Percentiles rank a stretch among this genome's conserved stretches.
Evolutionary conservation across 1,139 yeast species (phyloP).

Genomic region (Diutina mesorugosa): DNA sequence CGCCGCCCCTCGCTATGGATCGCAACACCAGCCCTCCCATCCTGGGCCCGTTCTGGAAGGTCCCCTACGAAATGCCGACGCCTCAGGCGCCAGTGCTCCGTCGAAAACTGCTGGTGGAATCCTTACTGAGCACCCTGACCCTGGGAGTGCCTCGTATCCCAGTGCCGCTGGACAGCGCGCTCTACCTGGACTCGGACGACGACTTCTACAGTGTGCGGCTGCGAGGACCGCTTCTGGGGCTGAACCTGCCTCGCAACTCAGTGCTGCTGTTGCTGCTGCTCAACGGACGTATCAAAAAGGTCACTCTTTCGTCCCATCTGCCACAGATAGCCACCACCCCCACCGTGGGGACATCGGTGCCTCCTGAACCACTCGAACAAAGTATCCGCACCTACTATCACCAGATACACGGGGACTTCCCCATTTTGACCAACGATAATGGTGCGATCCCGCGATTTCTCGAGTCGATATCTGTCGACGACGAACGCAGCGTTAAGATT

Average conservation of each 20-base stretch:
- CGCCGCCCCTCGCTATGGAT: conserved; percentile 5
- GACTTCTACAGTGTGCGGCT: conserved; percentile 21
- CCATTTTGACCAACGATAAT: conserved; percentile 42
- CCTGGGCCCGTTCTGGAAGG: conserved; percentile 39
- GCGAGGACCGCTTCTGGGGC: conserved; percentile 11
- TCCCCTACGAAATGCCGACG: conserved; percentile 37
- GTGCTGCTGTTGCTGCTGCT: conserved; percentile 31
- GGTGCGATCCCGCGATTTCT: conserved; percentile 15
- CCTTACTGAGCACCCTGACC: conserved; percentile 18
- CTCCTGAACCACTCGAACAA: conserved; percentile 7
- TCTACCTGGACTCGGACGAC: conserved; percentile 24
- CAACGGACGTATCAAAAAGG: conserved; percentile 26
- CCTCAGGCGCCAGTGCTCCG: conserved; percentile 3
- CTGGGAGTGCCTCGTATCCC: conserved; percentile 16
- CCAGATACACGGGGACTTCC: conserved; percentile 41
- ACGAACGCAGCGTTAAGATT: conserved; percentile 26
- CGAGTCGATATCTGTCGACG: conserved; percentile 8
- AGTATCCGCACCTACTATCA: conserved; percentile 32
- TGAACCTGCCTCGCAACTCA: conserved; percentile 34
- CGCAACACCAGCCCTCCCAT: conserved; percentile 20
- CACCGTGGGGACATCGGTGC: neutral
- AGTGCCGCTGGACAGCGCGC: conserved; percentile 14
- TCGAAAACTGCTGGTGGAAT: conserved; percentile 18
- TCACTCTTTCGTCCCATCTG: conserved; percentile 5
- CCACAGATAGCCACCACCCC: conserved; percentile 4